These are phyloP conservation scores for Zymoseptoria passerinii DNA, from an alignment of 2,329 filamentous ascomycete species.

Conservation along the genomic window DNA sequence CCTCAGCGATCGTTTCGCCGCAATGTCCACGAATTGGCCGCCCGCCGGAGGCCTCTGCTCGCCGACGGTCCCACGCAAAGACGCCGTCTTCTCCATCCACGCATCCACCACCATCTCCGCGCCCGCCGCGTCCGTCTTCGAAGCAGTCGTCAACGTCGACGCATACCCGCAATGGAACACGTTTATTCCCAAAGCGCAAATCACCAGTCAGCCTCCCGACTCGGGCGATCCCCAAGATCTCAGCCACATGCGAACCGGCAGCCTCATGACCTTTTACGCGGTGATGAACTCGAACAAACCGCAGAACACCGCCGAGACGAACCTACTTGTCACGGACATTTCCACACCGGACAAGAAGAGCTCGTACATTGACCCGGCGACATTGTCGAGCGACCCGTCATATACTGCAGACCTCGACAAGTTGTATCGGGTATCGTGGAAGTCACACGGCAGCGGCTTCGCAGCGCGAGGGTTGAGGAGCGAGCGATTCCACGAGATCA, in stretches of 20 bases:
- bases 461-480: slow-evolving; percentile 16
- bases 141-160: slow-evolving; percentile 34
- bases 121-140: slow-evolving; percentile 33
- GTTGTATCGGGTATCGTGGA: slow-evolving; percentile 22
- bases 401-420: slow-evolving; percentile 17
- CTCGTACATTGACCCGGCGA: slow-evolving; percentile 14
- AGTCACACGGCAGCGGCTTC: slow-evolving; percentile 17
- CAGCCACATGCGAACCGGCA: slow-evolving; percentile 11
- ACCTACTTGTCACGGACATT: slow-evolving; percentile 21
- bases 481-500: slow-evolving; percentile 26
- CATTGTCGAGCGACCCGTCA: slow-evolving; percentile 8
- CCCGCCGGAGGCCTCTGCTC: slow-evolving; percentile 20
- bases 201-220: slow-evolving; percentile 17
- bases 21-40: slow-evolving; percentile 13
- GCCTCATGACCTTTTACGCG: slow-evolving; percentile 18
- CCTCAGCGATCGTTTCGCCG: background rate
- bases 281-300: slow-evolving; percentile 24
- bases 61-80: slow-evolving; percentile 14
- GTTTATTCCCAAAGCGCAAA: slow-evolving; percentile 36
- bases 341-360: slow-evolving; percentile 19
- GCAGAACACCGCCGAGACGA: slow-evolving; percentile 10
- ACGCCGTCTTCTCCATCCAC: slow-evolving; percentile 15
- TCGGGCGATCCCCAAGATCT: slow-evolving; percentile 2
- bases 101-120: slow-evolving; percentile 30
- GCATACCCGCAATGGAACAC: slow-evolving; percentile 39